These are phyloP conservation scores for Entomophthora muscae DNA, from an alignment of 371 early-diverging fungal genomes.

Conservation along the genomic window DNA sequence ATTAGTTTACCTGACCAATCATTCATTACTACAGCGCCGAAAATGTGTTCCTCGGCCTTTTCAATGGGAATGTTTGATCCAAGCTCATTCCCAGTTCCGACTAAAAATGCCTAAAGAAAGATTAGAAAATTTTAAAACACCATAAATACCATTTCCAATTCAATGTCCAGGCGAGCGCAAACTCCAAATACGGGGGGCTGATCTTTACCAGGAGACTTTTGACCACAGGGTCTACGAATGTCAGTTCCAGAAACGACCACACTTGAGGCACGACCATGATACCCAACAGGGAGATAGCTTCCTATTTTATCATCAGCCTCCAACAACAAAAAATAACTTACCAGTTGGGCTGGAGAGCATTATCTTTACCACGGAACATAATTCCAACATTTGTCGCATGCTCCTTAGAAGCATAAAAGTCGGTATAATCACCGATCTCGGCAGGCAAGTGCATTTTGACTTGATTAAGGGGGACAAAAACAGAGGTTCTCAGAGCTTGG, in stretches of 20 bases:
- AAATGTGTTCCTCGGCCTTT: conserved; percentile 76
- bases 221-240: conserved; percentile 73
- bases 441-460: conserved; percentile 75
- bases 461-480: conserved; percentile 28
- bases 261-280: conserved; percentile 91
- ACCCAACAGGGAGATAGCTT: conserved; percentile 91
- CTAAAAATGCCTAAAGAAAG: conserved; percentile 80
- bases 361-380: conserved; percentile 96
- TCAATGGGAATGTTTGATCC: conserved; percentile 60
- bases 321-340: conserved; percentile 10
- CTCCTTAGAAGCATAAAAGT: conserved; percentile 93
- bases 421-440: conserved; percentile 91
- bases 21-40: conserved; percentile 90
- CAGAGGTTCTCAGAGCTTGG: conserved; percentile 22
- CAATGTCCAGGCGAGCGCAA: conserved; percentile 76
- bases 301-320: conserved; percentile 11
- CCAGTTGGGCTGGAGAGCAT: conserved; percentile 97
- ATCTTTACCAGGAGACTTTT: conserved; percentile 43
- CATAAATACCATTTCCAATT: conserved; percentile 91
- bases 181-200: conserved; percentile 62
- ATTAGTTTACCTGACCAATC: conserved; percentile 73
- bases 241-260: conserved; percentile 85
- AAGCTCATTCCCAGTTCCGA: conserved; percentile 74
- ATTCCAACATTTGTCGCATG: conserved; percentile 94
- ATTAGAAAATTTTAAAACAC: neutral